Base-by-base conservation (phyloP, 495 filamentous ascomycete species). In the Melanomma pulvis-pyrius region DNA sequence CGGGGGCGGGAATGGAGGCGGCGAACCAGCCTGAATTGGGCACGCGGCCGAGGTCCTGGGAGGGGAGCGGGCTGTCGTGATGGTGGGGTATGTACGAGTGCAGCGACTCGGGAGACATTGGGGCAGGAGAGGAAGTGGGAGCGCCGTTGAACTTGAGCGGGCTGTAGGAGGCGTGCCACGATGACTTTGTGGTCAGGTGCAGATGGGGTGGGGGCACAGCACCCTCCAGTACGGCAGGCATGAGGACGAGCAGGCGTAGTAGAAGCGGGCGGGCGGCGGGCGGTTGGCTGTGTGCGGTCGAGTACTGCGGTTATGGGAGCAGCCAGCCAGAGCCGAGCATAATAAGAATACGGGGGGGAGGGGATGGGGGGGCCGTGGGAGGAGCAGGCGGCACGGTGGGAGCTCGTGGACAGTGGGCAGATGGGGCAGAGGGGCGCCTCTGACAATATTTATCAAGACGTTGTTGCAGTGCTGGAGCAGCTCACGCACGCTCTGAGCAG, bases 151-250 rank as follows among this genome's bases (percentile, higher is more conserved):
- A 67, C 56, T 57, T 47, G 59, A 54, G 47, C 6, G 59, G 59
- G 15, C 36, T 58, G 44, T 62, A 55, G 24, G 52, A 30, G 17
- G 51, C 46, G 1, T 63, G 53, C 69, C 69, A 71, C 53, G 63
- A 58, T 36, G 50, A 49, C 29, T 63, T 63, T 7, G 59, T 54
- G 41, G 59, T 63, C 66, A 69, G 66, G 51, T 64, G 59, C 19
- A 69, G 66, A 48, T 63, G 66, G 29, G 63, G 68, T 67, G 69
- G 69, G 64, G 69, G 69, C 69, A 71, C 64, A 68, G 69, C 69
- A 64, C 69, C 54, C 59, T 71, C 60, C 48, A 71, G 64, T 59
- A 68, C 59, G 28, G 60, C 60, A 61, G 64, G 59, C 69, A 71
- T 71, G 53, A 61, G 55, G 67, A 59, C 15, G 30, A 34, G 30